Evolutionary conservation across 805 yeast genomes (phyloP).

Genomic region (Schizosaccharomyces osmophilus): DNA sequence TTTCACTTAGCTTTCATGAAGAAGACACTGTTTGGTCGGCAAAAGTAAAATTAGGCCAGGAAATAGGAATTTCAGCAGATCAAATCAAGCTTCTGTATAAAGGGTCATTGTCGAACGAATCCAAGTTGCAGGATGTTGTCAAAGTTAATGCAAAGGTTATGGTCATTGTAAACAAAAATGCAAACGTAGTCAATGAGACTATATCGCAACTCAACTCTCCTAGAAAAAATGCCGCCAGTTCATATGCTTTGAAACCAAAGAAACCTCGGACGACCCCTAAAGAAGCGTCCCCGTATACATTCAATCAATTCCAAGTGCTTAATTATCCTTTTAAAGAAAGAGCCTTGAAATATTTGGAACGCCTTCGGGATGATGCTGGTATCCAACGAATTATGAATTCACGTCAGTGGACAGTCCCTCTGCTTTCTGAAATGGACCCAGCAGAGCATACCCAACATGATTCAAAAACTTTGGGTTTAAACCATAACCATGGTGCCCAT

Average conservation of each 20-base stretch:
- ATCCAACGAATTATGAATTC: constrained; percentile 15
- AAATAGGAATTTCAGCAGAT: background rate
- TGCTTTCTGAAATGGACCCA: constrained; percentile 18
- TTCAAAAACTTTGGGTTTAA: constrained; percentile 14
- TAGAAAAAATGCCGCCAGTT: background rate
- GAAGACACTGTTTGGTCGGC: background rate
- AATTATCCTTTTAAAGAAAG: constrained; percentile 13
- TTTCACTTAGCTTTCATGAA: background rate
- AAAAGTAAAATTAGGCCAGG: background rate
- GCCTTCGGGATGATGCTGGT: constrained; percentile 15
- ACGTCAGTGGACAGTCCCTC: constrained; percentile 15
- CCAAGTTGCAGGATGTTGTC: background rate
- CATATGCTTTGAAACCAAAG: background rate
- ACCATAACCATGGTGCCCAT: constrained; percentile 14
- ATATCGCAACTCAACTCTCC: background rate
- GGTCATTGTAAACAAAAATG: background rate
- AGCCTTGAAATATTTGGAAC: constrained; percentile 12
- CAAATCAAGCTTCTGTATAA: background rate
- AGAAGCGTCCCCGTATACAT: constrained; percentile 11
- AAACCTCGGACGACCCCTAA: background rate
- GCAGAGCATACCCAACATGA: constrained; percentile 14
- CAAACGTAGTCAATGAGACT: background rate
- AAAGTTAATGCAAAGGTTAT: background rate
- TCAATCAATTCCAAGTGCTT: constrained; percentile 13
- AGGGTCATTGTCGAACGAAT: background rate